A percentile compares a stretch with the other conserved stretches of the same genome.
Conservation (phyloP, 2,329 filamentous ascomycete genomes). For the Grosmannia huntii region DNA sequence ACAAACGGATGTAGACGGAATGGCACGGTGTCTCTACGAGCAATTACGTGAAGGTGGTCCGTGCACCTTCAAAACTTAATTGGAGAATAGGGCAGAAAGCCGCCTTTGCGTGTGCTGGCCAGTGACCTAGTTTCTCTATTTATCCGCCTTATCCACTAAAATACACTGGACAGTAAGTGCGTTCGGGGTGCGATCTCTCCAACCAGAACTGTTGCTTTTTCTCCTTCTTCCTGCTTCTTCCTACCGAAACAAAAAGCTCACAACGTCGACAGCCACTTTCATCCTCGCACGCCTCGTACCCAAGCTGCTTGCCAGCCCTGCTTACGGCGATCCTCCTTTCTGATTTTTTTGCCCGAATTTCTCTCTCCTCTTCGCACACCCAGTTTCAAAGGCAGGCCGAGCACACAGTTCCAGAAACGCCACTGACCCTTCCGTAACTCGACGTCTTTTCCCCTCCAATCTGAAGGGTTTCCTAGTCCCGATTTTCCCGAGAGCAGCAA, state of each 20-base stretch:
- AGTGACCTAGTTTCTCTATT: no score
- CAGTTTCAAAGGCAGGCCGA: background rate
- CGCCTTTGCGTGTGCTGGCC: no score
- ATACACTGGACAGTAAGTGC: background rate
- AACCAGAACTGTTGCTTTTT: background rate
- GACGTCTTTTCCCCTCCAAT: background rate
- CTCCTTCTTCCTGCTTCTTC: background rate
- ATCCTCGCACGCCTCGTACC: background rate
- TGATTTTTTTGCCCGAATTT: background rate
- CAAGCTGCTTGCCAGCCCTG: background rate
- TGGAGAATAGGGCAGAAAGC: background rate
- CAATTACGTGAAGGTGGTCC: background rate
- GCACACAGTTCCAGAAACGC: background rate
- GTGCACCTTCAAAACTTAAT: background rate
- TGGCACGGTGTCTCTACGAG: no score
- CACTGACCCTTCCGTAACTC: background rate
- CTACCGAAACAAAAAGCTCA: conserved; percentile 2
- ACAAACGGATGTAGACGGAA: background rate
- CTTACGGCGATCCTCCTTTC: background rate
- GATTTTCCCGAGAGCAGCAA: background rate
- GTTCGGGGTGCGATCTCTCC: background rate
- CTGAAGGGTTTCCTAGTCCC: background rate
- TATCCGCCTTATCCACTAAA: background rate
- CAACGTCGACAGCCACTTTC: background rate
- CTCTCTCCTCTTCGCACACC: background rate